Evolutionary conservation across 176 grass and related monocot genomes (phyloP), one percentile per base, ranked within the genome.

Genomic region (Hsuehochloa calcarea): DNA sequence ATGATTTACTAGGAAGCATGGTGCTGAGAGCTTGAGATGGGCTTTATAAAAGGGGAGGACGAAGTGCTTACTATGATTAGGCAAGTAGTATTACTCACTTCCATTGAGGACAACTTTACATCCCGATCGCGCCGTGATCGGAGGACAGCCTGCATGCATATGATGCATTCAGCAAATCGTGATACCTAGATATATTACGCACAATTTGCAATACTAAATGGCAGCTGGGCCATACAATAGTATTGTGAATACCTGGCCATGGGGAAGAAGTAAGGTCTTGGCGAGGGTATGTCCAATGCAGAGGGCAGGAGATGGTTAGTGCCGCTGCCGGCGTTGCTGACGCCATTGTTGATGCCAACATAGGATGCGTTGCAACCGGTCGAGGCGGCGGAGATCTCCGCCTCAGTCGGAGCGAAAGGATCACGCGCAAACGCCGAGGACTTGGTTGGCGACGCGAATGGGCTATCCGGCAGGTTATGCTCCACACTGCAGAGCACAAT

Each of bases 391-490:
- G 82, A 0, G 4, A 85, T 63, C 55, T 90, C 89, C 0, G 68
- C 66, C 20, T 91, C 94, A 0, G 31, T 78, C 6, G 85, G 40
- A 0, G 77, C 14, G 70, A 97, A 94, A 8, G 87, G 55, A 67
- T 87, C 89, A 0, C 76, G 82, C 14, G 74, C 65, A 11, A 90
- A 90, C 0, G 80, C 67, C 0, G 63, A n/a, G 1, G 75, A 70
- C 88, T 90, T 90, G 35, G 92, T 98, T 5, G 93, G 91, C n/a
- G 93, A 98, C 0, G 95, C 91, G 8, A 98, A 95, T 14, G 95
- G 93, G 79, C 93, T 98, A 72, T 98, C 93, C 2, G 93, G 95
- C 55, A 98, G 92, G 55, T 95, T 98, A 65, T 98, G 95, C 87
- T 98, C 93, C 6, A 26, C 74, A 29, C 95, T 98, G 86, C 84